These are phyloP conservation scores for Amanita brunnescens DNA, from an alignment of 768 basidiomycete genomes.

Conservation along the genomic window DNA sequence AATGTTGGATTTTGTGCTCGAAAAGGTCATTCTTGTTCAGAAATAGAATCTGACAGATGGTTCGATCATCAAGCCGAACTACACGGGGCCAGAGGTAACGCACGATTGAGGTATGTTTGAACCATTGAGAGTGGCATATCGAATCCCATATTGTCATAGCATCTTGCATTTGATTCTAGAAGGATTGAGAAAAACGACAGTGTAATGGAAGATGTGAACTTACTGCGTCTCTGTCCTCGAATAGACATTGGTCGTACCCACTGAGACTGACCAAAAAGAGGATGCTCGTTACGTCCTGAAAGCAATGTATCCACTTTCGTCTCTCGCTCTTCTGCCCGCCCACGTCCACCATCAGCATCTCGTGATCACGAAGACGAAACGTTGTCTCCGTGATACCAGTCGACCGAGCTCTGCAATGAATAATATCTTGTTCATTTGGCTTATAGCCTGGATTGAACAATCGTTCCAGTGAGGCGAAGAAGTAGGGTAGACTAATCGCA, in stretches of 20 bases:
- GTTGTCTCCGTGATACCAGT: slow-evolving; percentile 88
- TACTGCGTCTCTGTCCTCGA: slow-evolving; percentile 88
- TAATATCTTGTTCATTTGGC: slow-evolving; percentile 82
- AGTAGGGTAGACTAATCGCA: slow-evolving; percentile 54
- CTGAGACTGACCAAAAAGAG: slow-evolving; percentile 86
- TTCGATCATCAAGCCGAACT: neutral
- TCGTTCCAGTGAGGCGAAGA: slow-evolving; percentile 71
- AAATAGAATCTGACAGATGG: slow-evolving; percentile 66
- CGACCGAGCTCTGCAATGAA: slow-evolving; percentile 78
- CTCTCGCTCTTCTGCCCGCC: slow-evolving; percentile 92
- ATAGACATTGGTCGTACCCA: slow-evolving; percentile 90
- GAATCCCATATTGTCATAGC: slow-evolving; percentile 99
- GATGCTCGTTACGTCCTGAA: slow-evolving; percentile 91
- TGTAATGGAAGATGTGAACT: slow-evolving; percentile 20
- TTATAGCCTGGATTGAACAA: slow-evolving; percentile 65
- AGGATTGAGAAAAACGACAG: neutral
- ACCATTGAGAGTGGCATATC: slow-evolving; percentile 97
- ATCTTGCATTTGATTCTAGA: slow-evolving; percentile 96
- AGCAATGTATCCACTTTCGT: slow-evolving; percentile 92
- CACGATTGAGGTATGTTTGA: slow-evolving; percentile 88
- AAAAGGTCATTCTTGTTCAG: slow-evolving; percentile 96
- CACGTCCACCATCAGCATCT: slow-evolving; percentile 91
- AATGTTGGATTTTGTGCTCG: slow-evolving; percentile 68
- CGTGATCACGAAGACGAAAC: slow-evolving; percentile 69
- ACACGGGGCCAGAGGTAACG: slow-evolving; percentile 18